Conservation (phyloP, 176 grass and related monocot species). For the Ensete ventricosum region DNA sequence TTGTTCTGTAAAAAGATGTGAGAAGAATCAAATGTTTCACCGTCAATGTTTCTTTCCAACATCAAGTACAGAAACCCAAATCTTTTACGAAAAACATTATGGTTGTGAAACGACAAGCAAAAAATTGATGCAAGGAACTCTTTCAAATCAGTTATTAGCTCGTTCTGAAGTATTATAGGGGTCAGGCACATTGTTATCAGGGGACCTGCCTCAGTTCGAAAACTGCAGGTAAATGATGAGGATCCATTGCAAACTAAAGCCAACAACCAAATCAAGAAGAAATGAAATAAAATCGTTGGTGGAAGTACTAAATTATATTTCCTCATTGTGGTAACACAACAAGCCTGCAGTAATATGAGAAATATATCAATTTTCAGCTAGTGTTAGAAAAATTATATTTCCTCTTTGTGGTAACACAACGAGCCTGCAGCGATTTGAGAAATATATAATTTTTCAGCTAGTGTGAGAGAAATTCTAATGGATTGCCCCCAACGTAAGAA, state of each 20-base stretch:
- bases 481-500: not conserved
- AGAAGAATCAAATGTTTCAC: not conserved
- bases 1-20: not conserved
- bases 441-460: too few species aligned
- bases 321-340: too few species aligned
- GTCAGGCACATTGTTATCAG: not conserved
- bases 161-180: not conserved
- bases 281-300: too few species aligned
- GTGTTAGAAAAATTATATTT: too few species aligned
- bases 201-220: not conserved
- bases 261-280: not conserved
- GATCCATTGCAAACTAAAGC: not conserved
- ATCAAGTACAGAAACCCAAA: not conserved
- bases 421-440: too few species aligned
- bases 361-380: too few species aligned
- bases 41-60: not conserved
- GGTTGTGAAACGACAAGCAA: not conserved
- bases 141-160: not conserved
- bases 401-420: too few species aligned
- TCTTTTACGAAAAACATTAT: not conserved
- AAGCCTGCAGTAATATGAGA: too few species aligned
- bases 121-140: not conserved
- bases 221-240: not conserved
- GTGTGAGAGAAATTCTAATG: not conserved
- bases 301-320: too few species aligned